Percentiles rank a stretch among this genome's conserved stretches.
phyloP scores from a whole-genome alignment of 2,329 filamentous ascomycete species.

The Aureobasidium sp. region DNA sequence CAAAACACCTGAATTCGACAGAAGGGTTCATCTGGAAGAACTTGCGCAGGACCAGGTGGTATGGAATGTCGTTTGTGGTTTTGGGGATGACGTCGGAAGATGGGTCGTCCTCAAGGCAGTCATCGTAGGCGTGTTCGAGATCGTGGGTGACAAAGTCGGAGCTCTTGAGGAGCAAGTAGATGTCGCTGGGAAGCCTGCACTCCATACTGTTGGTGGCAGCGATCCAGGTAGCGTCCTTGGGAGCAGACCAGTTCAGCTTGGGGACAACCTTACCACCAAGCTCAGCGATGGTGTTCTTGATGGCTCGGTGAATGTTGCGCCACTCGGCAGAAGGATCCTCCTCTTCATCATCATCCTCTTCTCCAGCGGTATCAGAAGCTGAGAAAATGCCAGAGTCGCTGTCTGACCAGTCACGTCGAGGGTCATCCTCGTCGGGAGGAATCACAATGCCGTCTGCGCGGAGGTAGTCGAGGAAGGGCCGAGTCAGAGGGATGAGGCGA shows the following conservation, averaged over 20 bases:
- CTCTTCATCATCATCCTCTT: conserved; percentile 42
- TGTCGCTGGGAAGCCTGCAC: conserved; percentile 78
- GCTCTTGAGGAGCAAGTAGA: conserved; percentile 89
- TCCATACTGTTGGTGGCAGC: conserved; percentile 80
- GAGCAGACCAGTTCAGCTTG: conserved; percentile 95
- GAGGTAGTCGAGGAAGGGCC: conserved; percentile 74
- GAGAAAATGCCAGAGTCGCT: conserved; percentile 45
- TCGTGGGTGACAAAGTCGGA: conserved; percentile 94
- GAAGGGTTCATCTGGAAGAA: conserved; percentile 83
- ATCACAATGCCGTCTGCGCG: conserved; percentile 88
- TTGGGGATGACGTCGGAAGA: conserved; percentile 13
- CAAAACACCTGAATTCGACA: conserved; percentile 92
- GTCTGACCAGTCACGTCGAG: conserved; percentile 31
- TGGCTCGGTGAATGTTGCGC: conserved; percentile 64
- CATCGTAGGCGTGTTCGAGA: conserved; percentile 85
- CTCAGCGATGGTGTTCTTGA: conserved; percentile 68
- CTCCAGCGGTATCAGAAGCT: conserved; percentile 31
- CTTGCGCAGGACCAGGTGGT: conserved; percentile 76
- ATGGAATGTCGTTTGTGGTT: conserved; percentile 47
- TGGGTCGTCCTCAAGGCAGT: conserved; percentile 40
- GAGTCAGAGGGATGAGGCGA: conserved; percentile 67
- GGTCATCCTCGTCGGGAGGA: conserved; percentile 55
- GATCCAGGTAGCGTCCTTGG: conserved; percentile 95
- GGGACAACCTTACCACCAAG: conserved; percentile 80
- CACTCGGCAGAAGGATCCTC: conserved; percentile 53